These are phyloP conservation scores for Myrmaecium sp. DNA, from an alignment of 2,329 filamentous ascomycete genomes.

Conservation along the genomic window DNA sequence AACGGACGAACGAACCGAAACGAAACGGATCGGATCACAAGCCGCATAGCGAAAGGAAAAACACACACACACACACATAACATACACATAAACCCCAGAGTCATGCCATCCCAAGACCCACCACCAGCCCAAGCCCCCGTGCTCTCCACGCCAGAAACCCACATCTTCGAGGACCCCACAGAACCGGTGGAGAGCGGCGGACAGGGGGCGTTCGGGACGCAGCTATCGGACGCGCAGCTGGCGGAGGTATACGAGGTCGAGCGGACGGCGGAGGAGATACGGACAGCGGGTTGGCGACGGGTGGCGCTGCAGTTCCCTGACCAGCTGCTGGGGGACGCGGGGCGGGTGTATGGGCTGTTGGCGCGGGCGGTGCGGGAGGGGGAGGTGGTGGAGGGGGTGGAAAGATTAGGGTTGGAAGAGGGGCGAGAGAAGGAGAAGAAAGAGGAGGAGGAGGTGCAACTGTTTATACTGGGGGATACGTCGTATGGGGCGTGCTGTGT, in stretches of 20 bases:
- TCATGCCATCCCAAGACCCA: too few species aligned
- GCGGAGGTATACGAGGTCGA: conserved; percentile 67
- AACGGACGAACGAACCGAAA: too few species aligned
- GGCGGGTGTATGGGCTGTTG: conserved; percentile 57
- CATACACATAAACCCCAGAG: too few species aligned
- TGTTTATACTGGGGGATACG: conserved; percentile 86
- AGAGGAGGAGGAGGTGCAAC: conserved; percentile 25
- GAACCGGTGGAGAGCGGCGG: conserved; percentile 22
- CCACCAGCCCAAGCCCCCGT: conserved; percentile 30
- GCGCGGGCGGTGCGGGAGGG: conserved; percentile 27
- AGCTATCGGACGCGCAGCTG: conserved; percentile 51
- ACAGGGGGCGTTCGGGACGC: conserved; percentile 14
- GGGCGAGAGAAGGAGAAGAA: conserved; percentile 1
- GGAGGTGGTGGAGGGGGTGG: conserved; percentile 1
- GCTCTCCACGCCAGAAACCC: conserved; percentile 45
- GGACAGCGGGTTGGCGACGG: conserved; percentile 50
- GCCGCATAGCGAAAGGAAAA: too few species aligned
- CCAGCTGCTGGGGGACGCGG: conserved; percentile 73
- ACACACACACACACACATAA: too few species aligned
- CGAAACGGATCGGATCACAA: too few species aligned
- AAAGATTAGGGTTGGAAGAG: background rate
- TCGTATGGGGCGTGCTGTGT: conserved; percentile 96
- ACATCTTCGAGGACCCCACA: conserved; percentile 39
- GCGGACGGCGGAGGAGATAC: conserved; percentile 61
- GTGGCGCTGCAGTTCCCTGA: conserved; percentile 95